Base-by-base conservation (phyloP, 2,329 filamentous ascomycete species). In the Nigrospora osmanthi region DNA sequence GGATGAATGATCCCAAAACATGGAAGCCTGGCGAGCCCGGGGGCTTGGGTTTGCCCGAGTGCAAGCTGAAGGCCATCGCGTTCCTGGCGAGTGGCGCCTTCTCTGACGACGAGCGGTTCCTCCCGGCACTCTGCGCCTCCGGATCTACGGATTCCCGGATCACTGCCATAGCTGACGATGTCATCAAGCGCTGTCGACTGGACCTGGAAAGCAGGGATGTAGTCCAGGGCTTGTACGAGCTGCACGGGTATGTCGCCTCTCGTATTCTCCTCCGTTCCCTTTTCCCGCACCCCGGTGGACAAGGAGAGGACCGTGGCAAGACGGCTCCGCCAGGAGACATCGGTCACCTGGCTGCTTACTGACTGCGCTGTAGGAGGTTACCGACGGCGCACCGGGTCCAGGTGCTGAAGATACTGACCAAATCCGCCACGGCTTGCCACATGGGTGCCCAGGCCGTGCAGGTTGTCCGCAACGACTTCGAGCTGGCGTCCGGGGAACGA, bases 51-150 rank as follows among this genome's bases (percentile, higher is more conserved):
- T 63, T 90, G 33, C 72, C 78, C 1, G 80, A 87, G 54, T 83
- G 83, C 4, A 89, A 90, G 58, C 74, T 81, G 4, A 78, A 81
- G 39, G 79, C 80, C 6, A 74, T 85, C 6, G 79, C 74, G 17
- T 81, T 97, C 44, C 69, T 98, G 16, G 81, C 86, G 3, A 95
- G 88, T 57, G 89, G 88, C 5, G 82, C 90, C 7, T 97, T 98
- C 63, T 82, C 71, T 0, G 89, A 96, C 49, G 67, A 80, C 1
- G 87, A 97, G 58, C 82, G 89, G 31, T 89, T 96, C 54, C 63
- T 96, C 12, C 85, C 91, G 0, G 85, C 89, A 1, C 66, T 97
- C 1, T 89, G 87, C 59, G 89, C 90, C 6, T 84, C 89, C 23
- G 83, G 89, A 1, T 90, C 90, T 63, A 70, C 82, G 1, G 93